Conservation (phyloP, 2,329 filamentous ascomycete species). For the Juglanconis juglandina region DNA sequence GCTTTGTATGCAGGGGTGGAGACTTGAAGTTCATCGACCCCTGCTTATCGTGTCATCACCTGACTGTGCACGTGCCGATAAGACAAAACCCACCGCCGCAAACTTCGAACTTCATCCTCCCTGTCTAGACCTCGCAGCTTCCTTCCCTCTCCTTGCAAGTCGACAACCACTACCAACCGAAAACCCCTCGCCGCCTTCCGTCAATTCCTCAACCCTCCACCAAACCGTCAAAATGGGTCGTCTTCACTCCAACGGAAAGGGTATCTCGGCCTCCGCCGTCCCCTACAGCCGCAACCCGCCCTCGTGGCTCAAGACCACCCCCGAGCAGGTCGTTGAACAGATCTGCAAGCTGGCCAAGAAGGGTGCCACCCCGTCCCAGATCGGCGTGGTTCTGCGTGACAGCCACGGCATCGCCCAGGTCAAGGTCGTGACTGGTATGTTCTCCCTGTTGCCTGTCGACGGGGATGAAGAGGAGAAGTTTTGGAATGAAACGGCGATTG, state of each 20-base stretch:
- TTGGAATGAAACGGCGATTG: slow-evolving; percentile 10
- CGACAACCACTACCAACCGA: slow-evolving; percentile 24
- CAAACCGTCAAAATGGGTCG: slow-evolving; percentile 75
- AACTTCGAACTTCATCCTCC: slow-evolving; percentile 11
- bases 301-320: slow-evolving; percentile 97
- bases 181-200: slow-evolving; percentile 28
- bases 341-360: slow-evolving; percentile 99
- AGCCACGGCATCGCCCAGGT: slow-evolving; percentile 97
- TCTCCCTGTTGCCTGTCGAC: slow-evolving; percentile 1
- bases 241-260: slow-evolving; percentile 99
- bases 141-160: slow-evolving; percentile 14
- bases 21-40: too few relatives aligned
- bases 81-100: background rate
- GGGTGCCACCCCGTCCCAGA: slow-evolving; percentile 97
- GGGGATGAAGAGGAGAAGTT: background rate
- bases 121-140: slow-evolving; percentile 15
- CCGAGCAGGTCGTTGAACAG: slow-evolving; percentile 97
- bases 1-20: too few relatives aligned
- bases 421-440: slow-evolving; percentile 91
- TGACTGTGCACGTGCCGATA: background rate
- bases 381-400: slow-evolving; percentile 97
- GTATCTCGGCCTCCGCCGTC: slow-evolving; percentile 91
- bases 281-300: slow-evolving; percentile 94
- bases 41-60: background rate
- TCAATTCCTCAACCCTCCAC: slow-evolving; percentile 22